phyloP scores from a whole-genome alignment of 169 alveolate genomes.

The Pseudocohnilembus persalinus region DNA sequence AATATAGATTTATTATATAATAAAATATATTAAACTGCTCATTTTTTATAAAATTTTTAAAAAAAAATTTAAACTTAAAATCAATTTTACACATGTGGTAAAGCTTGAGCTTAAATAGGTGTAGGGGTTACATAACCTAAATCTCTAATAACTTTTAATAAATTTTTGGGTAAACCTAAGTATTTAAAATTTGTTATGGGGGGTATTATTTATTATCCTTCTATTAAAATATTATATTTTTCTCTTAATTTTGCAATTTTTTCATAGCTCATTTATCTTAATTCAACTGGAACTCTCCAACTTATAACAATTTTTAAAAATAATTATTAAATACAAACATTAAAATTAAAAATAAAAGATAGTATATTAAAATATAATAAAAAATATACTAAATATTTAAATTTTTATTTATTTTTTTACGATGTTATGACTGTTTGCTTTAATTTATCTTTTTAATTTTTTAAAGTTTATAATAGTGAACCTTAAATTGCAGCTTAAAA shows the following conservation, averaged over 20 bases:
- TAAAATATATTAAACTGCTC: no score
- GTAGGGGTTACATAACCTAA: constrained; percentile 91
- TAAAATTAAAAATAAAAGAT: not conserved
- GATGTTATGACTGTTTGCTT: constrained; percentile 6
- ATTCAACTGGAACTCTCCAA: constrained; percentile 17
- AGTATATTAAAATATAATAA: not conserved
- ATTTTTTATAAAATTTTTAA: no score
- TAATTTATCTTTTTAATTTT: constrained; percentile 1
- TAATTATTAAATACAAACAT: not conserved
- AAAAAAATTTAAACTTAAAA: no score
- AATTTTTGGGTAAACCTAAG: constrained; percentile 90
- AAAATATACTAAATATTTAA: no score
- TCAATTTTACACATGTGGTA: constrained; percentile 73
- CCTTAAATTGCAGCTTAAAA: constrained; percentile 12
- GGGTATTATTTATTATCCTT: constrained; percentile 92
- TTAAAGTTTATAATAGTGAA: constrained; percentile 2
- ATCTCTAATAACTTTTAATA: constrained; percentile 77
- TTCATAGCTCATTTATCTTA: not conserved
- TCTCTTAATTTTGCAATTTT: constrained; percentile 22
- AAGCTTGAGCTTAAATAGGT: constrained; percentile 93
- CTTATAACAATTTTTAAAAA: not conserved
- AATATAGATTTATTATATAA: not conserved
- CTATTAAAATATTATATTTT: constrained; percentile 37
- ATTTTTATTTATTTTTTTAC: not conserved
- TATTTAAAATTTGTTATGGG: constrained; percentile 90